Evolutionary conservation across 345 rosid genomes (phyloP).

Genomic region (Linum trigynum): DNA sequence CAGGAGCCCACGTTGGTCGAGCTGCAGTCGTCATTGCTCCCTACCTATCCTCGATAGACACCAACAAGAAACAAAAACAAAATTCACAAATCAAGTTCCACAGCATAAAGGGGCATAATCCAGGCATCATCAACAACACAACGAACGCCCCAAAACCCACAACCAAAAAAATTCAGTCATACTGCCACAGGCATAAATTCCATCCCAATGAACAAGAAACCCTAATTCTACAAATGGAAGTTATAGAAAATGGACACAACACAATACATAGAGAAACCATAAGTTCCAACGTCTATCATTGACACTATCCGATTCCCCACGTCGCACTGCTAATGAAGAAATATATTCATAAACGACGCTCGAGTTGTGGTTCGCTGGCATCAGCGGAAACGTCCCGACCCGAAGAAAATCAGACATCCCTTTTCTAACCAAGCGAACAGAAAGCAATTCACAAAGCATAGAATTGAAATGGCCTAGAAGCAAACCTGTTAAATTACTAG

Average conservation of each 20-base stretch:
- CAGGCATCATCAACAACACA: neutral
- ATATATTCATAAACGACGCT: neutral
- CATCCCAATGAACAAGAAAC: neutral
- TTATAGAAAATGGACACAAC: neutral
- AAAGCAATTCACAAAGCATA: neutral
- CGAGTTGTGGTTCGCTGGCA: neutral
- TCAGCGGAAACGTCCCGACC: neutral
- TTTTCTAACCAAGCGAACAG: neutral
- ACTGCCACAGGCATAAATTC: neutral
- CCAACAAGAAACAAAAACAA: no score
- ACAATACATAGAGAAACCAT: neutral
- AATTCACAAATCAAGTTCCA: no score
- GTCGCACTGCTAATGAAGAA: neutral
- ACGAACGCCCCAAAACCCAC: neutral
- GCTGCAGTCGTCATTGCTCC: slow-evolving; percentile 90
- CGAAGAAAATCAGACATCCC: neutral
- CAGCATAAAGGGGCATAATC: no score
- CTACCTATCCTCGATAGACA: neutral
- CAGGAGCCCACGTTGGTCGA: slow-evolving; percentile 98
- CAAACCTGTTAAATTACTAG: neutral
- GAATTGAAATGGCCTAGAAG: neutral
- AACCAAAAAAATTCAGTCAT: neutral
- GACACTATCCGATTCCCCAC: neutral
- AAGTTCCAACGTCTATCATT: neutral
- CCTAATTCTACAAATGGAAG: neutral